phyloP scores from a whole-genome alignment of 1,284 basidiomycete species.

The Anthracocystis walkeri region DNA sequence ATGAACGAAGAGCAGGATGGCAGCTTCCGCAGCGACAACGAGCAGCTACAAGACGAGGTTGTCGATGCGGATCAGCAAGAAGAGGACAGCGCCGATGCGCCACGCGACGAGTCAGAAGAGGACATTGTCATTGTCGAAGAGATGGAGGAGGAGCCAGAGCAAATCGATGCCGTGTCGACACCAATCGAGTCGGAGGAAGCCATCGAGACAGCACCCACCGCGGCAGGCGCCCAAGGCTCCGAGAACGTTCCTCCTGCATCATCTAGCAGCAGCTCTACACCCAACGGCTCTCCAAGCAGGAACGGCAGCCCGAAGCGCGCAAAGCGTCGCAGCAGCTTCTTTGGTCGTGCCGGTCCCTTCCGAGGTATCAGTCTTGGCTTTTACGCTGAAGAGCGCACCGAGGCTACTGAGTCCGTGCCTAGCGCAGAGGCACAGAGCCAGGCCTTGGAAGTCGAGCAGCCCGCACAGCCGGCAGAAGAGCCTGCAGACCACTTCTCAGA shows the following conservation, averaged over 20 bases:
- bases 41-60: constrained; percentile 8
- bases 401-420: constrained; percentile 1
- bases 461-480: neutral
- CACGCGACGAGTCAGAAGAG: constrained; percentile 23
- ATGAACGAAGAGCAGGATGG: constrained; percentile 49
- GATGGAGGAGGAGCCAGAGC: constrained; percentile 29
- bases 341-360: constrained; percentile 52
- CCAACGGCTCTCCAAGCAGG: constrained; percentile 23
- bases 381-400: constrained; percentile 51
- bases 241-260: constrained; percentile 25
- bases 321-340: constrained; percentile 57
- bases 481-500: constrained; percentile 22
- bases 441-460: constrained; percentile 5
- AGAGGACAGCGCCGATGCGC: constrained; percentile 5
- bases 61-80: constrained; percentile 3
- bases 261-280: constrained; percentile 5
- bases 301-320: constrained; percentile 45
- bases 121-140: constrained; percentile 46
- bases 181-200: neutral
- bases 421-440: neutral
- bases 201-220: neutral
- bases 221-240: constrained; percentile 1
- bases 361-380: constrained; percentile 47
- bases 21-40: constrained; percentile 30
- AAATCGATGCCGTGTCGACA: neutral